Evolutionary conservation across 1,284 basidiomycete genomes (phyloP), one percentile per base, ranked within the genome.

Genomic region (Pseudozyma pruni): DNA sequence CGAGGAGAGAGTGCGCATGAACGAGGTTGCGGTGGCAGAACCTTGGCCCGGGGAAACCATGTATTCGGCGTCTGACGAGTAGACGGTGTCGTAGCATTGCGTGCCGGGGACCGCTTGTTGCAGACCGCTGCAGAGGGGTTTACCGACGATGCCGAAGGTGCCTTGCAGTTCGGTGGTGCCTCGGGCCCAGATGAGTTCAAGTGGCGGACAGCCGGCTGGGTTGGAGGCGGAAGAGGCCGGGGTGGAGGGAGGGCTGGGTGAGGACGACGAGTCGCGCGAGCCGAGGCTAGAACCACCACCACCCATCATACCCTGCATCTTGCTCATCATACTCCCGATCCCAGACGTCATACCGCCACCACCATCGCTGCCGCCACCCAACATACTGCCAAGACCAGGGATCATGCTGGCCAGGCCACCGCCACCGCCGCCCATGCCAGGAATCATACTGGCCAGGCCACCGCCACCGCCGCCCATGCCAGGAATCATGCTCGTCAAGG

Each of bases 181-280:
- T 4, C 66, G 59, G 2, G 66, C 66, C 11, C 54, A 69, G 49
- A 69, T 57, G 17, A 69, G 59, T n/a, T 69, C 43, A 11, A 69
- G 44, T 0, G 59, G 50, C 3, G 66, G 55, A 43, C 66, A 69
- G 13, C 38, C 66, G 13, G 48, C 48, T 3, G 20, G 2, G 9
- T 42, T 14, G 2, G 42, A 23, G n/a, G 37, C n/a, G 2, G 49
- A 35, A 20, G 48, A 31, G 17, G 38, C 22, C n/a, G n/a, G n/a
- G n/a, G n/a, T n/a, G n/a, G n/a, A n/a, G 25, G 34, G 23, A 29
- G 11, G 27, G 11, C 11, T 29, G 27, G 7, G 7, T 7, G 11
- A 11, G 7, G 11, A 7, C 27, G 27, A 29, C 11, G 7, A 6
- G 27, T 9, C 35, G 6, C 25, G 14, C 3, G 16, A 23, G 19